phyloP scores from a whole-genome alignment of 768 basidiomycete genomes.

The Hypholoma fasciculare region DNA sequence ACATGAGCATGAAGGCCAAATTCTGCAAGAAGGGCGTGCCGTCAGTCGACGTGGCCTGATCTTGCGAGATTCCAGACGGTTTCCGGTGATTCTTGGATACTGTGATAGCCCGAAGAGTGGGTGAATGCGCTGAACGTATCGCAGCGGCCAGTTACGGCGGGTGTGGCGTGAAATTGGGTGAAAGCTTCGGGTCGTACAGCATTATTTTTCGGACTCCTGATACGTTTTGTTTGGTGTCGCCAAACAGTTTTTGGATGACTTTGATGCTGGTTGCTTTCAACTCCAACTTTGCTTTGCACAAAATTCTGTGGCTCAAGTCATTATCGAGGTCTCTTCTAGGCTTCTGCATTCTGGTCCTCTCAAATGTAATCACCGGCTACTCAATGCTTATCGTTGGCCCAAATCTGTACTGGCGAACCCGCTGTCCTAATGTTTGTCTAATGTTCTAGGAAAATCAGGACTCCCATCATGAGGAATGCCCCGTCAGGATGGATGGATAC shows the following conservation, averaged over 20 bases:
- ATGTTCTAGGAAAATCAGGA: too few species aligned
- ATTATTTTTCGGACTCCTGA: slow-evolving; percentile 47
- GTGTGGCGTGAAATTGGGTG: slow-evolving; percentile 28
- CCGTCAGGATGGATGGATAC: too few species aligned
- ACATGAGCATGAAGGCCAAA: slow-evolving; percentile 3
- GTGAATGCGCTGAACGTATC: slow-evolving; percentile 11
- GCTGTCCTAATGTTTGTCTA: too few species aligned
- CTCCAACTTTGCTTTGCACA: too few species aligned
- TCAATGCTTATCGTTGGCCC: too few species aligned
- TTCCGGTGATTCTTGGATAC: slow-evolving; percentile 59
- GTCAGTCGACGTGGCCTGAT: slow-evolving; percentile 37
- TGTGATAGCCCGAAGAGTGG: slow-evolving; percentile 17
- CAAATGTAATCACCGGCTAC: too few species aligned
- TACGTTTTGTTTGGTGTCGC: slow-evolving; percentile 39
- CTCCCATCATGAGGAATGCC: too few species aligned
- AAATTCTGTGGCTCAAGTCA: too few species aligned
- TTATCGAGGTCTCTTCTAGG: too few species aligned
- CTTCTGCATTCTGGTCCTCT: too few species aligned
- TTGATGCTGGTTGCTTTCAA: too few species aligned
- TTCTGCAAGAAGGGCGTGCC: slow-evolving; percentile 13
- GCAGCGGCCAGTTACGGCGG: slow-evolving; percentile 15
- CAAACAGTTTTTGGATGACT: slow-evolving; percentile 20
- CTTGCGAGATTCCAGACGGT: slow-evolving; percentile 68
- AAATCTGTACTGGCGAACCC: too few species aligned
- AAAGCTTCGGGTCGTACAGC: slow-evolving; percentile 36